These are phyloP conservation scores for Cadophora luteo-olivacea DNA, from an alignment of 2,329 filamentous ascomycete genomes.

Conservation along the genomic window DNA sequence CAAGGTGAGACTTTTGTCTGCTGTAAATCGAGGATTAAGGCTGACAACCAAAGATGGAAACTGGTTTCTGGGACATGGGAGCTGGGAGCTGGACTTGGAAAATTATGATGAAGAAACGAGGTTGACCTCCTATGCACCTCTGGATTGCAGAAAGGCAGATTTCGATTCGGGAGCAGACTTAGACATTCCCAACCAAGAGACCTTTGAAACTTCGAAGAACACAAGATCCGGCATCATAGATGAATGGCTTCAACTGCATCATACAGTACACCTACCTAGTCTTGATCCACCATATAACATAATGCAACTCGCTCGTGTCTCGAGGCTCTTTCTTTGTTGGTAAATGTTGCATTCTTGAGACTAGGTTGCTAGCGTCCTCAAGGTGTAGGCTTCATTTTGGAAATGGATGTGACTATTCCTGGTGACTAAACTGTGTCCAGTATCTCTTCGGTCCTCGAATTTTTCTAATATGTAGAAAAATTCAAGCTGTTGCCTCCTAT, in stretches of 20 bases:
- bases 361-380: too few species aligned
- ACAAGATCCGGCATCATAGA: too few species aligned
- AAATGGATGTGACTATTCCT: not conserved
- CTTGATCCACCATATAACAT: too few species aligned
- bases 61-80: constrained; percentile 78
- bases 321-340: too few species aligned
- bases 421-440: not conserved
- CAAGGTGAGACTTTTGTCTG: constrained; percentile 59
- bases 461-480: not conserved
- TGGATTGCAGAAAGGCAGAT: not conserved
- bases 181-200: not conserved
- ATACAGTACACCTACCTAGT: too few species aligned
- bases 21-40: not conserved
- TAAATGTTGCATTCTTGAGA: too few species aligned
- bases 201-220: too few species aligned
- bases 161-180: not conserved
- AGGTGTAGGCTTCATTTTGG: not conserved
- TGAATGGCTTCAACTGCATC: too few species aligned
- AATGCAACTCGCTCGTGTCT: too few species aligned
- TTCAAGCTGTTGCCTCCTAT: not conserved
- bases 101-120: not conserved
- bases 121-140: not conserved
- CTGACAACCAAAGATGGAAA: constrained; percentile 64
- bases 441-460: not conserved
- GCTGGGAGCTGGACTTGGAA: constrained; percentile 51